Evolutionary conservation across 2,329 filamentous ascomycete genomes (phyloP).

Genomic region (Chaetomium globosum): DNA sequence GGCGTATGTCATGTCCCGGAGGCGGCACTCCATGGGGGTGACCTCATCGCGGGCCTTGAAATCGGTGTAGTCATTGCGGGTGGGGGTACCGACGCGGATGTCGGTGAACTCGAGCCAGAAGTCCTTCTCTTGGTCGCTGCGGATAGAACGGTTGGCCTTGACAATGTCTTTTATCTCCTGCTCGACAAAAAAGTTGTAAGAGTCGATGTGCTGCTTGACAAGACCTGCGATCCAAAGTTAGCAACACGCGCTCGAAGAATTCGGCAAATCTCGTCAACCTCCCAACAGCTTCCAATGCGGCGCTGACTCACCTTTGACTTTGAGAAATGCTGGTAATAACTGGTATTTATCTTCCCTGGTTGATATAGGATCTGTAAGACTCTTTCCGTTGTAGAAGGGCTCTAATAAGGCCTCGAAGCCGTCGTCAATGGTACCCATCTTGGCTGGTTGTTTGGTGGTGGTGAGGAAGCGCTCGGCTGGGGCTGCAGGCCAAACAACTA

Average conservation of each 20-base stretch:
- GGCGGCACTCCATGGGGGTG: conserved; percentile 92
- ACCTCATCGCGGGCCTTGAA: conserved; percentile 71
- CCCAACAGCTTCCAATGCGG: not conserved
- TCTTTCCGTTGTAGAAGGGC: conserved; percentile 70
- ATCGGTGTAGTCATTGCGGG: conserved; percentile 75
- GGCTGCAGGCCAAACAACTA: conserved; percentile 24
- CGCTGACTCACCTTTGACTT: conserved; percentile 73
- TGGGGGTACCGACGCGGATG: conserved; percentile 82
- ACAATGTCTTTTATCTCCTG: conserved; percentile 97
- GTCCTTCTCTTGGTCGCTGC: conserved; percentile 87
- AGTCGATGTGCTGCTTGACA: conserved; percentile 74
- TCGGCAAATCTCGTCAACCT: not conserved
- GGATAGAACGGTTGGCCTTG: conserved; percentile 82
- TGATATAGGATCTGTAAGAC: conserved; percentile 65
- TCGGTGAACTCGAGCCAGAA: conserved; percentile 94
- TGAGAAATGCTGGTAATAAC: conserved; percentile 92
- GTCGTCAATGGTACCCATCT: conserved; percentile 61
- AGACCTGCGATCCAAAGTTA: conserved; percentile 34
- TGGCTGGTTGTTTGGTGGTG: conserved; percentile 34
- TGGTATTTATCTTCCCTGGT: conserved; percentile 90
- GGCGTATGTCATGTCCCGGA: conserved; percentile 97
- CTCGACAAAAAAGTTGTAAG: conserved; percentile 97
- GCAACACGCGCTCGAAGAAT: conserved; percentile 21
- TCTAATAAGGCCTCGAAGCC: conserved; percentile 68
- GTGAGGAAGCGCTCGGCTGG: conserved; percentile 28